Evolutionary conservation across 177 flowering plant species (phyloP).

Genomic region (Vitis hybrid): DNA sequence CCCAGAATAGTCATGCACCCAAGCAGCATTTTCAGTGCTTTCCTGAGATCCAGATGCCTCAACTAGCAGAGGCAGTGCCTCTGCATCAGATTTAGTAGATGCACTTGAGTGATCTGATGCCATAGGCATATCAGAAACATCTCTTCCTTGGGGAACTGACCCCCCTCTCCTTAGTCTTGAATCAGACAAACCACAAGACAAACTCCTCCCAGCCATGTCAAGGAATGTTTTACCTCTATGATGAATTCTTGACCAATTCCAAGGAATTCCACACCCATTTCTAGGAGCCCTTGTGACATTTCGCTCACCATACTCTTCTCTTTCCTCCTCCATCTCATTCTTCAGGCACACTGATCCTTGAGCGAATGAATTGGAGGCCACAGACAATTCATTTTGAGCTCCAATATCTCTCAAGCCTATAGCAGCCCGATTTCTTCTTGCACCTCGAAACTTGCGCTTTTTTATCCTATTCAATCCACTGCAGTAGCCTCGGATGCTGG

Average conservation of each 20-base stretch:
- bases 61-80: slow-evolving; percentile 76
- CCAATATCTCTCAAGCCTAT: slow-evolving; percentile 44
- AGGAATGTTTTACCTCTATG: slow-evolving; percentile 79
- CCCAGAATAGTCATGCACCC: slow-evolving; percentile 83
- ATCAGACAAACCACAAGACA: slow-evolving; percentile 91
- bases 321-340: slow-evolving; percentile 39
- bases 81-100: slow-evolving; percentile 59
- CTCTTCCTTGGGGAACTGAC: slow-evolving; percentile 34
- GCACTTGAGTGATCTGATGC: slow-evolving; percentile 59
- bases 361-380: slow-evolving; percentile 77
- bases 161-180: slow-evolving; percentile 59
- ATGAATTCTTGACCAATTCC: slow-evolving; percentile 98
- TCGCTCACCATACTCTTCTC: slow-evolving; percentile 38
- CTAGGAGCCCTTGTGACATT: slow-evolving; percentile 60
- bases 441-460: slow-evolving; percentile 65
- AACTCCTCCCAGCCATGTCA: slow-evolving; percentile 92
- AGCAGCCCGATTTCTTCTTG: slow-evolving; percentile 49
- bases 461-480: slow-evolving; percentile 46
- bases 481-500: slow-evolving; percentile 35
- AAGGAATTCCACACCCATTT: slow-evolving; percentile 96
- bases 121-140: slow-evolving; percentile 38
- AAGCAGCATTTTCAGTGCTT: slow-evolving; percentile 61
- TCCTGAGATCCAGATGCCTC: slow-evolving; percentile 73
- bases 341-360: slow-evolving; percentile 40
- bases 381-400: slow-evolving; percentile 64